Conservation (phyloP, 352 stramenopile species). For the Globisporangium cystogenes region DNA sequence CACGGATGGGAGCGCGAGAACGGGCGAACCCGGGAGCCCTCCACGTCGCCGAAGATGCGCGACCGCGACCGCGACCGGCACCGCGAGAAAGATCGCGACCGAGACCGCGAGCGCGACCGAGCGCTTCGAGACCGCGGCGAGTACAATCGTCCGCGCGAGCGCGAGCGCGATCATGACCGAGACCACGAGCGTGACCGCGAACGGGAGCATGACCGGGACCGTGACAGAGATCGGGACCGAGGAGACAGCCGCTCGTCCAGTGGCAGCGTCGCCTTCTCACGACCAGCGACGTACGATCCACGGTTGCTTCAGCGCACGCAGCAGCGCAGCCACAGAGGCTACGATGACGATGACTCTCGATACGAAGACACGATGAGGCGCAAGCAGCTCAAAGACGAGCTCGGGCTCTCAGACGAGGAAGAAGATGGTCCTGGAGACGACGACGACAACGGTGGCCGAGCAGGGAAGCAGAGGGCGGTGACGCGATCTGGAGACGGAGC, state of each 20-base stretch:
- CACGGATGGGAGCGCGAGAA: slow-evolving; percentile 15
- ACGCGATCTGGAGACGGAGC: slow-evolving; percentile 2
- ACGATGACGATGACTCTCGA: slow-evolving; percentile 37
- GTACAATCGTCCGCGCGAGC: slow-evolving; percentile 20
- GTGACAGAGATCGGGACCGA: background rate
- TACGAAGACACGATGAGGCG: slow-evolving; percentile 39
- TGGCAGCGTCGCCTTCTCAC: slow-evolving; percentile 54
- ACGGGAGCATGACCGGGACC: slow-evolving; percentile 2
- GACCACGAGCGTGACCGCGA: slow-evolving; percentile 28
- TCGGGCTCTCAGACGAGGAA: slow-evolving; percentile 73
- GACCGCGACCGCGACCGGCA: slow-evolving; percentile 20
- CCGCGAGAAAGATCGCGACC: slow-evolving; percentile 20
- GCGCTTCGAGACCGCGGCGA: slow-evolving; percentile 25
- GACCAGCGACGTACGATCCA: slow-evolving; percentile 79
- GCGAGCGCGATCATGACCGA: slow-evolving; percentile 25
- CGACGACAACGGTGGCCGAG: slow-evolving; percentile 3
- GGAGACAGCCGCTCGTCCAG: background rate
- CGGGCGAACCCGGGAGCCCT: slow-evolving; percentile 20
- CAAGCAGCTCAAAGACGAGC: slow-evolving; percentile 72
- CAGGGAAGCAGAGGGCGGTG: background rate
- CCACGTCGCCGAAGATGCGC: slow-evolving; percentile 7
- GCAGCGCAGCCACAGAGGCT: slow-evolving; percentile 17
- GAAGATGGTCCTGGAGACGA: slow-evolving; percentile 11
- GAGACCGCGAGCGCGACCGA: slow-evolving; percentile 28
- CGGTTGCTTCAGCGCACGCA: slow-evolving; percentile 57